These are phyloP conservation scores for Neoscytalidium dimidiatum DNA, from an alignment of 2,329 filamentous ascomycete species.

Conservation along the genomic window DNA sequence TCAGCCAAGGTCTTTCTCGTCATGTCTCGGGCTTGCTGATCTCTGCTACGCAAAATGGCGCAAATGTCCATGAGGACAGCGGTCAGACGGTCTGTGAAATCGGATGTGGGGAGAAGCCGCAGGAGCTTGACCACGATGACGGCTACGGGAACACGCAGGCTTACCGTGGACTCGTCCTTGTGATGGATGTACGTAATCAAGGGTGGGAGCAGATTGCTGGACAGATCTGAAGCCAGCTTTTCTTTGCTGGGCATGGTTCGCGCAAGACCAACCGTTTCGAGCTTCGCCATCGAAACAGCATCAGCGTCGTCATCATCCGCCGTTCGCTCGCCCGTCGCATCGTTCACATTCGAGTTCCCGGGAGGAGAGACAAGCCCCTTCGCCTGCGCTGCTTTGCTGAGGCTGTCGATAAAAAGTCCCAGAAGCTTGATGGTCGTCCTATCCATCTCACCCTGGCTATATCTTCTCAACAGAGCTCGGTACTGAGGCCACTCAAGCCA, in stretches of 20 bases:
- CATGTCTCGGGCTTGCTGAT: conserved; percentile 87
- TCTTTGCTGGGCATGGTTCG: conserved; percentile 66
- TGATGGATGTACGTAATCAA: conserved; percentile 85
- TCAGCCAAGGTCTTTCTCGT: conserved; percentile 84
- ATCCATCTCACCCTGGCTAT: conserved; percentile 78
- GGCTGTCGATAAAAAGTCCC: conserved; percentile 76
- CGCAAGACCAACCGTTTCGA: conserved; percentile 49
- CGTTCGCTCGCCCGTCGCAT: conserved; percentile 18
- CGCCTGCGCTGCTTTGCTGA: conserved; percentile 56
- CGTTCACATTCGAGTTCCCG: conserved; percentile 44
- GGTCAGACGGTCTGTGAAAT: conserved; percentile 74
- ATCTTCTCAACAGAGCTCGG: conserved; percentile 78
- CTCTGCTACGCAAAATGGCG: conserved; percentile 86
- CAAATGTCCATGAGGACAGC: conserved; percentile 88
- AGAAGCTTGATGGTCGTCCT: conserved; percentile 85
- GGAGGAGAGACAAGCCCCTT: conserved; percentile 36
- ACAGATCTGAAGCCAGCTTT: conserved; percentile 72
- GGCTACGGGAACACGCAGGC: conserved; percentile 85
- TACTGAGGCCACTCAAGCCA: conserved; percentile 91
- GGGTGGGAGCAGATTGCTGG: conserved; percentile 73
- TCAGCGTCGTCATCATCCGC: not conserved
- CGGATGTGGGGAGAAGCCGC: conserved; percentile 71
- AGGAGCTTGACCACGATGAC: conserved; percentile 87
- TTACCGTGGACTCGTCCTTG: conserved; percentile 93
- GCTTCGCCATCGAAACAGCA: conserved; percentile 22